phyloP scores from a whole-genome alignment of 2,329 filamentous ascomycete species.

The Xylariales sp. region DNA sequence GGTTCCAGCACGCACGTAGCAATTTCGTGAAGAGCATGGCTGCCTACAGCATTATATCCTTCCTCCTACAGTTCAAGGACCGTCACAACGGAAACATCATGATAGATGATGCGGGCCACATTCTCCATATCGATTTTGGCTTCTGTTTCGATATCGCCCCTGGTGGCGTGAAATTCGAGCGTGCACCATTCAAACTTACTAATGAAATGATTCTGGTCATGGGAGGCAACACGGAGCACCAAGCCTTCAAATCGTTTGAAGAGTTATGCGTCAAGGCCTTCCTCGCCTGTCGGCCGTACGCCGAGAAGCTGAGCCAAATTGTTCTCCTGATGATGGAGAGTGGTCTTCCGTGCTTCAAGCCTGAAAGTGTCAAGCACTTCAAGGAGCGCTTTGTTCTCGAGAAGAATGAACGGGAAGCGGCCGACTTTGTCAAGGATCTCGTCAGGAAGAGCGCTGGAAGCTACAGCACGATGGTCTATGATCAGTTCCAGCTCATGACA shows the following conservation, averaged over 20 bases:
- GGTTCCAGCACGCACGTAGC: slow-evolving; percentile 92
- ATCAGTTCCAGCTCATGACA: slow-evolving; percentile 96
- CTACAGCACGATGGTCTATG: slow-evolving; percentile 93
- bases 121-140: slow-evolving; percentile 98
- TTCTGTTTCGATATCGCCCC: slow-evolving; percentile 99
- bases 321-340: slow-evolving; percentile 96
- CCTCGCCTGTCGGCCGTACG: slow-evolving; percentile 85
- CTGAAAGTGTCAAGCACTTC: slow-evolving; percentile 93
- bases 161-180: slow-evolving; percentile 96
- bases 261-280: slow-evolving; percentile 97
- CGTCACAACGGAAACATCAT: slow-evolving; percentile 99
- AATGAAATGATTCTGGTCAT: slow-evolving; percentile 99
- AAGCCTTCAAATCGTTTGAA: slow-evolving; percentile 95
- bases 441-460: slow-evolving; percentile 91
- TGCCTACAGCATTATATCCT: slow-evolving; percentile 96
- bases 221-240: slow-evolving; percentile 85
- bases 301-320: slow-evolving; percentile 88
- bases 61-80: slow-evolving; percentile 98
- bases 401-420: slow-evolving; percentile 90
- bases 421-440: slow-evolving; percentile 90
- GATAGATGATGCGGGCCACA: slow-evolving; percentile 97
- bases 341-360: slow-evolving; percentile 97
- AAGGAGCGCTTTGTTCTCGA: slow-evolving; percentile 92
- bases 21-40: slow-evolving; percentile 99
- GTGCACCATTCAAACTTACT: slow-evolving; percentile 97